Evolutionary conservation across 352 stramenopile genomes (phyloP).

Genomic region (Pythium chondricola): DNA sequence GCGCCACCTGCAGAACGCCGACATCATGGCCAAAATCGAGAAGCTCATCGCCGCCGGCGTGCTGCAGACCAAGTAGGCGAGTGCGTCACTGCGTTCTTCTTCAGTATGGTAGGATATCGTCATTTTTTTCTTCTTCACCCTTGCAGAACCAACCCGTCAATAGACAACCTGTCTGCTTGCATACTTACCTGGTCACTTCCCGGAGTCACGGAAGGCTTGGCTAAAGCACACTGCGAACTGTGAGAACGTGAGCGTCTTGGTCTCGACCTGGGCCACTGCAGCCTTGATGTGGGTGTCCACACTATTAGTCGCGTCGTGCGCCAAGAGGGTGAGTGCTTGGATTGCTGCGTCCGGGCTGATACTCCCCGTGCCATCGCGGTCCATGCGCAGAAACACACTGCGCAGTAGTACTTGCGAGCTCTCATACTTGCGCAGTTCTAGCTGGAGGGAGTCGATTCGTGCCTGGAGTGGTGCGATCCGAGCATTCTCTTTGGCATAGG

Average conservation of each 20-base stretch:
- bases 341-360: conserved; percentile 11
- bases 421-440: conserved; percentile 19
- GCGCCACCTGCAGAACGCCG: conserved; percentile 92
- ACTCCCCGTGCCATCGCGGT: conserved; percentile 7
- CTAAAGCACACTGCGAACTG: no score
- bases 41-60: conserved; percentile 98
- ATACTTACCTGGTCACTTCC: no score
- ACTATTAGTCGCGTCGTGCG: no score
- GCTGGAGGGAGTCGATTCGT: conserved; percentile 22
- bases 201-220: no score
- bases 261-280: no score
- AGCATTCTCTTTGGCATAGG: conserved; percentile 42
- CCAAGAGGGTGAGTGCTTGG: conserved; percentile 17
- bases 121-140: no score
- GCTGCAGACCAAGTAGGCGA: conserved; percentile 88
- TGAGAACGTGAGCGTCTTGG: no score
- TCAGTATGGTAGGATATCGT: no score
- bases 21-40: conserved; percentile 97
- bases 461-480: conserved; percentile 29
- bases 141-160: no score
- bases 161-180: no score
- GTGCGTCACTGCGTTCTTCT: no score
- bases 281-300: no score
- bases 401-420: conserved; percentile 24
- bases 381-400: conserved; percentile 26